Evolutionary conservation across 805 yeast species (phyloP).

Genomic region (Metschnikowia baotianmanensis): DNA sequence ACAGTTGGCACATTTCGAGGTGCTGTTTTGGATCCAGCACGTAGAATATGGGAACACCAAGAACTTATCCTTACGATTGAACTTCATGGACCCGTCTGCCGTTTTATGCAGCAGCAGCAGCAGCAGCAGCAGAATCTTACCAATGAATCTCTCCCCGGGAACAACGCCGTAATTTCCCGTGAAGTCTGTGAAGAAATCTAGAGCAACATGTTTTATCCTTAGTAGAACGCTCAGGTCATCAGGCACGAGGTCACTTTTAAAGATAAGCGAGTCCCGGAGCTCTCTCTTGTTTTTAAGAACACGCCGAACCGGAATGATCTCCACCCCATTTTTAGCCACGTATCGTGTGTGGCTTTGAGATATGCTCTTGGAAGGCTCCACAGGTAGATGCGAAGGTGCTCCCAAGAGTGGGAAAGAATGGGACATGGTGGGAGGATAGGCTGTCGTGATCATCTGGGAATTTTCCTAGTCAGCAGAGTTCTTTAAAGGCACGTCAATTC

Average conservation of each 20-base stretch:
- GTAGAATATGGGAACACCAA: conserved; percentile 35
- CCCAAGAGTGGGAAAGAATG: too few relatives aligned
- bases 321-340: conserved; percentile 8
- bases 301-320: conserved; percentile 16
- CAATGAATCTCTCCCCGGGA: conserved; percentile 36
- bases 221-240: conserved; percentile 6
- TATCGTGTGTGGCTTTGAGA: conserved; percentile 10
- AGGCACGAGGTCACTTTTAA: conserved; percentile 10
- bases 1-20: conserved; percentile 23
- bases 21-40: conserved; percentile 27
- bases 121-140: conserved; percentile 25
- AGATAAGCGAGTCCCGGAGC: conserved; percentile 14
- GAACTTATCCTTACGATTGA: conserved; percentile 11
- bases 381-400: background rate
- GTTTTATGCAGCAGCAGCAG: conserved; percentile 19
- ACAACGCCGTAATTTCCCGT: conserved; percentile 19
- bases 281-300: background rate
- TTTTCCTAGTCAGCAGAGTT: background rate
- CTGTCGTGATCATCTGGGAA: background rate
- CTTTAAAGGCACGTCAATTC: background rate
- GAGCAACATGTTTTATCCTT: conserved; percentile 17
- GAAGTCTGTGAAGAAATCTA: conserved; percentile 15
- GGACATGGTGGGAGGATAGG: background rate
- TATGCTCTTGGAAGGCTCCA: conserved; percentile 4
- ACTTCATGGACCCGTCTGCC: background rate